Evolutionary conservation across 2,329 filamentous ascomycete species (phyloP).

Genomic region (Curvularia sp.): DNA sequence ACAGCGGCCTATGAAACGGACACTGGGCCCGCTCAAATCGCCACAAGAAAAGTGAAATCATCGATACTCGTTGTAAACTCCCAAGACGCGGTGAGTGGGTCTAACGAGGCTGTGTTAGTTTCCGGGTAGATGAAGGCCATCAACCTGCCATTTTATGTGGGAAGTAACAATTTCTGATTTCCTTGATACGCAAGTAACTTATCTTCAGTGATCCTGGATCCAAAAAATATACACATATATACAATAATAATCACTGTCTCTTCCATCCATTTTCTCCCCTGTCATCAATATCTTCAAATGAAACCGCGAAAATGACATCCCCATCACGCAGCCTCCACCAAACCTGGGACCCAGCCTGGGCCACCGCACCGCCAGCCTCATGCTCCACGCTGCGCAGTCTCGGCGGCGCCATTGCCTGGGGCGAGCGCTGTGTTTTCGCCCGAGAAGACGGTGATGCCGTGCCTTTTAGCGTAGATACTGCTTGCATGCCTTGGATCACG

Average conservation of each 20-base stretch:
- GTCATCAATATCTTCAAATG: not conserved
- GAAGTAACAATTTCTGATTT: not conserved
- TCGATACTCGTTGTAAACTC: constrained; percentile 2
- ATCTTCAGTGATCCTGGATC: not conserved
- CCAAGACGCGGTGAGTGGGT: constrained; percentile 16
- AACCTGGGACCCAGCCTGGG: constrained; percentile 28
- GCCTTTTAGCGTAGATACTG: constrained; percentile 78
- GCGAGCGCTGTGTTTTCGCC: constrained; percentile 83
- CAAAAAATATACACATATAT: no score
- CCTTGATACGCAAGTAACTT: not conserved
- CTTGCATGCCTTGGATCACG: constrained; percentile 36
- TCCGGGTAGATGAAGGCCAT: not conserved
- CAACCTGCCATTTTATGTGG: not conserved
- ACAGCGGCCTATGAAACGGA: constrained; percentile 9
- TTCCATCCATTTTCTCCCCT: not conserved
- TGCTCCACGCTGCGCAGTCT: constrained; percentile 30
- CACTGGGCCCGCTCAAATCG: constrained; percentile 1
- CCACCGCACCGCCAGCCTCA: constrained; percentile 24
- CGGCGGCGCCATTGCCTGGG: constrained; percentile 63
- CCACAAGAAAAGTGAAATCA: constrained; percentile 10
- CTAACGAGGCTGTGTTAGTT: constrained; percentile 18
- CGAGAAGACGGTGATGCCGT: constrained; percentile 71
- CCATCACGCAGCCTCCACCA: constrained; percentile 25
- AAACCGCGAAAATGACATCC: constrained; percentile 19
- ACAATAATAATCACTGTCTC: no score